A percentile compares a stretch with the other conserved stretches of the same genome.
Evolutionary conservation across 768 basidiomycete species (phyloP).

Genomic region (Tulasnella calospora): DNA sequence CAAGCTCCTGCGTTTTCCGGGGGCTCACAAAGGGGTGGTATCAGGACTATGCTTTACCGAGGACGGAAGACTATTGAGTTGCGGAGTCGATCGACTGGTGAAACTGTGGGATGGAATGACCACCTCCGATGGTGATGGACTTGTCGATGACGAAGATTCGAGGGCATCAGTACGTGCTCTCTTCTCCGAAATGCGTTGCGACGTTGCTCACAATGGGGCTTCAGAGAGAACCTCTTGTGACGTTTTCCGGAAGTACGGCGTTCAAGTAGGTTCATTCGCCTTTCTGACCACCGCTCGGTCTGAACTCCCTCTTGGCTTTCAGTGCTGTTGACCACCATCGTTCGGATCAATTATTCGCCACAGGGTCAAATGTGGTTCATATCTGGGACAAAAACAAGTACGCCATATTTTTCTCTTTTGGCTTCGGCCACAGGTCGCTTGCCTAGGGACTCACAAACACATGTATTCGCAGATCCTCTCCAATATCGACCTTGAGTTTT

Average conservation of each 20-base stretch:
- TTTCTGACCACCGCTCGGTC: too few species aligned
- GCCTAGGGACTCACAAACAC: not conserved
- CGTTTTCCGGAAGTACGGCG: slow-evolving; percentile 79
- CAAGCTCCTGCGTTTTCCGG: slow-evolving; percentile 52
- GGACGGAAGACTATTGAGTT: slow-evolving; percentile 60
- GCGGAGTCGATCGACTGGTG: slow-evolving; percentile 75
- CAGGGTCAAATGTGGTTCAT: slow-evolving; percentile 88
- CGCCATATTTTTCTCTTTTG: slow-evolving; percentile 31
- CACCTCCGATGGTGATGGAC: slow-evolving; percentile 31
- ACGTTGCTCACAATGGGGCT: not conserved
- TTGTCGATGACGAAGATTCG: slow-evolving; percentile 27
- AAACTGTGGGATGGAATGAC: slow-evolving; percentile 66
- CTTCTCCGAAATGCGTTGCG: not conserved
- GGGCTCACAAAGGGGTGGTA: slow-evolving; percentile 80
- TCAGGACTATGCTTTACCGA: slow-evolving; percentile 74
- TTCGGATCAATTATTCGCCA: slow-evolving; percentile 83
- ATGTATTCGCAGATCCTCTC: slow-evolving; percentile 55
- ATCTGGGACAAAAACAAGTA: slow-evolving; percentile 98
- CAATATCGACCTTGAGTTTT: slow-evolving; percentile 82
- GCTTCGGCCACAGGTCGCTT: not conserved
- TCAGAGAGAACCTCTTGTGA: slow-evolving; percentile 57
- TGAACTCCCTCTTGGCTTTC: not conserved
- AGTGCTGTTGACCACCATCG: slow-evolving; percentile 95
- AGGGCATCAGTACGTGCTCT: not conserved
- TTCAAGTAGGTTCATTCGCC: slow-evolving; percentile 64